A percentile compares a stretch with the other conserved stretches of the same genome.
Conservation (phyloP, 805 yeast genomes). For the Metschnikowia noctiluminum region DNA sequence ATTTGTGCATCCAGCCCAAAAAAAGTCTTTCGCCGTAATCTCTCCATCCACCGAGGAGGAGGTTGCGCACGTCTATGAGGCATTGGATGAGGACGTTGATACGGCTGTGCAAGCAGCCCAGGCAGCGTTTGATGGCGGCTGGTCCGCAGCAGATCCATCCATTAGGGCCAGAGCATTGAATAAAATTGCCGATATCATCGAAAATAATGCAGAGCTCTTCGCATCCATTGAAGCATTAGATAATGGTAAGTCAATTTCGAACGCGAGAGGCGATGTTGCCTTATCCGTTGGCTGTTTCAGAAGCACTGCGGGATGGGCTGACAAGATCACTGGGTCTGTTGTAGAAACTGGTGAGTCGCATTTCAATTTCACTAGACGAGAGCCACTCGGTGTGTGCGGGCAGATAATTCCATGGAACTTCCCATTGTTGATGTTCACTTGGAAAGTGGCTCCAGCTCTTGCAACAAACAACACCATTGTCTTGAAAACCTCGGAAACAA, state of each 20-base stretch:
- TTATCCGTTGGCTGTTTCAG: slow-evolving; percentile 67
- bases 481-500: slow-evolving; percentile 86
- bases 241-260: slow-evolving; percentile 78
- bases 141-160: slow-evolving; percentile 71
- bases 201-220: slow-evolving; percentile 63
- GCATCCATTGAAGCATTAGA: slow-evolving; percentile 84
- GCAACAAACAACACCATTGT: slow-evolving; percentile 89
- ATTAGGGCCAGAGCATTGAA: slow-evolving; percentile 59
- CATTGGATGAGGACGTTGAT: slow-evolving; percentile 75
- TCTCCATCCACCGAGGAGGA: slow-evolving; percentile 72
- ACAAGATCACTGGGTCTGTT: slow-evolving; percentile 73
- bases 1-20: slow-evolving; percentile 58
- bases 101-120: slow-evolving; percentile 83
- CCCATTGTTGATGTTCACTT: slow-evolving; percentile 89
- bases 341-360: slow-evolving; percentile 73
- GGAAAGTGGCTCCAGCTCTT: slow-evolving; percentile 93
- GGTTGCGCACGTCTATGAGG: slow-evolving; percentile 68
- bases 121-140: slow-evolving; percentile 63
- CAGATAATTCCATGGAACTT: slow-evolving; percentile 97
- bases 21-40: slow-evolving; percentile 57
- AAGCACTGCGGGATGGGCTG: slow-evolving; percentile 90
- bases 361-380: slow-evolving; percentile 77
- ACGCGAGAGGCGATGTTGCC: slow-evolving; percentile 73
- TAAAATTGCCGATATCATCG: slow-evolving; percentile 77
- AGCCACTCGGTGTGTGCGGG: slow-evolving; percentile 94